Base-by-base conservation (phyloP, 2,329 filamentous ascomycete genomes). In the Verticillium albo-atrum region DNA sequence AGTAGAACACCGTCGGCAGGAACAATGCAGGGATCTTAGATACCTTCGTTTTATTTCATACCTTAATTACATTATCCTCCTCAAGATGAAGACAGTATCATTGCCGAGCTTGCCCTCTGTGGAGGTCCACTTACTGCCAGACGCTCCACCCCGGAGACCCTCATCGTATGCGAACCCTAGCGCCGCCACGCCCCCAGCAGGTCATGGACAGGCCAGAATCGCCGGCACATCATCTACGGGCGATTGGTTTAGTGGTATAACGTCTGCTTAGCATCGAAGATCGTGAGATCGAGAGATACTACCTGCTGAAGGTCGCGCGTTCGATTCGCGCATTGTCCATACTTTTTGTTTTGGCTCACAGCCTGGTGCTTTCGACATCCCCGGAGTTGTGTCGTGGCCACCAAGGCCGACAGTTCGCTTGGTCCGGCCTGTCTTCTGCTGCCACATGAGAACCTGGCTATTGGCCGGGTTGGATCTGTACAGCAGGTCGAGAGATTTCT, bases 371-470 rank as follows among this genome's bases (percentile, higher is more conserved):
- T n/a, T n/a, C n/a, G n/a, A n/a, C n/a, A n/a, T n/a, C n/a, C n/a
- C n/a, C n/a, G n/a, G n/a, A n/a, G n/a, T n/a, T n/a, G n/a, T n/a
- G n/a, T n/a, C n/a, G n/a, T n/a, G n/a, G n/a, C n/a, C n/a, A n/a
- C n/a, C n/a, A n/a, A n/a, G n/a, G n/a, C 53, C 53, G 5, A 54
- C 53, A 7, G 17, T 54, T 7, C 27, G 53, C 27, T 32, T 15
- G 6, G 12, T 12, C 28, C 28, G 20, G 15, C 28, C 53, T 12
- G 27, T 32, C 30, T 32, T 7, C 75, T 72, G 4, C 62, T 77
- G 54, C 66, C 68, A 65, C 74, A 75, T 77, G 65, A 56, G 63
- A 28, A 54, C 34, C 28, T 54, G 53, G 17, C 27, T 34, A n/a
- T 54, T 28, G 53, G 53, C 53, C 9, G 25, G 53, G 28, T 54